Evolutionary conservation across 371 early-diverging fungal species (phyloP).

Genomic region (Circinella minor): DNA sequence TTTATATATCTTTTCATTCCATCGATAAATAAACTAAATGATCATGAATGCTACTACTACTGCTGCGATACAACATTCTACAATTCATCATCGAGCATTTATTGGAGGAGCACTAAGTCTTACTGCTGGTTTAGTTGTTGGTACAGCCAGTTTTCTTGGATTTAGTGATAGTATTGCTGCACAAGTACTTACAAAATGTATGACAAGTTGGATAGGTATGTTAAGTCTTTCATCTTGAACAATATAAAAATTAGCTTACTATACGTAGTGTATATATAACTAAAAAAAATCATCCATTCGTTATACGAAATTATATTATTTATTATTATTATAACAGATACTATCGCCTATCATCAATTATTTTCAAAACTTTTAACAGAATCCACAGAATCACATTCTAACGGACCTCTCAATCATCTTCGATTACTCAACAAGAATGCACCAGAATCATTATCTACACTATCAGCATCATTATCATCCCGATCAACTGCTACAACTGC

Average conservation of each 20-base stretch:
- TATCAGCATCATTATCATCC: background rate
- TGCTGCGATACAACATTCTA: background rate
- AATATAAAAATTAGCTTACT: too few relatives aligned
- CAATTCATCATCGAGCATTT: conserved; percentile 9
- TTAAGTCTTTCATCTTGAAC: background rate
- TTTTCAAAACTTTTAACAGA: conserved; percentile 12
- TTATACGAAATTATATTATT: too few relatives aligned
- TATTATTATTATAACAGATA: background rate
- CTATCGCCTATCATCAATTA: background rate
- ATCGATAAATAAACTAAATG: too few relatives aligned
- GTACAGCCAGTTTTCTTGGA: conserved; percentile 16
- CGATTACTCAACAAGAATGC: conserved; percentile 16
- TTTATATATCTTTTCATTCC: too few relatives aligned
- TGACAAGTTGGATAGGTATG: conserved; percentile 3
- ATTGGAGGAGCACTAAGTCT: conserved; percentile 20
- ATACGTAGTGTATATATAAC: background rate
- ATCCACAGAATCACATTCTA: conserved; percentile 13
- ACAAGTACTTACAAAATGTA: conserved; percentile 2
- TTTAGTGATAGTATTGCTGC: conserved; percentile 2
- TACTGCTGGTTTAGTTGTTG: conserved; percentile 19
- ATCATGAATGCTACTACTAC: background rate
- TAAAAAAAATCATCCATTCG: background rate
- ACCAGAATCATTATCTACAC: conserved; percentile 14
- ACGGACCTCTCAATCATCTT: conserved; percentile 16
- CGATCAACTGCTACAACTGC: too few relatives aligned